Evolutionary conservation across 1,139 yeast genomes (phyloP).

Genomic region (Yamadazyma diddensiae): DNA sequence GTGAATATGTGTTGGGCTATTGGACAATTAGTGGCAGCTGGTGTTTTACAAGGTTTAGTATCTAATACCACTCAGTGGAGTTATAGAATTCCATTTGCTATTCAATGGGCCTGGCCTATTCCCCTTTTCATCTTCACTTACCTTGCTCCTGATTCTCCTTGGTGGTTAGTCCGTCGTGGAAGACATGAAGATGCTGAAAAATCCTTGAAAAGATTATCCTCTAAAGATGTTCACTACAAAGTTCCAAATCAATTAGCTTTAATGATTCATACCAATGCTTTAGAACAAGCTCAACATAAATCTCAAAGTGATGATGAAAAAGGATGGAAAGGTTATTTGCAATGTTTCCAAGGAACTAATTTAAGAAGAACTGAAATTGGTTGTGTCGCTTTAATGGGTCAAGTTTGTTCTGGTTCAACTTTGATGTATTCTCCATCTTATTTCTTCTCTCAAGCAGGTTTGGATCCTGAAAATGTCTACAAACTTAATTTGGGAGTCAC

Average conservation of each 20-base stretch:
- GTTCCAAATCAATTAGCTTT: conserved; percentile 20
- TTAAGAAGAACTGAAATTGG: conserved; percentile 25
- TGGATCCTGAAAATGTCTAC: conserved; percentile 18
- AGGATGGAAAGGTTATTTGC: conserved; percentile 20
- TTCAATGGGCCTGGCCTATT: conserved; percentile 28
- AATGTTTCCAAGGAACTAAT: conserved; percentile 24
- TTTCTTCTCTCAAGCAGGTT: conserved; percentile 24
- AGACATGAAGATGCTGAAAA: conserved; percentile 20
- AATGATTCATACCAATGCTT: conserved; percentile 24
- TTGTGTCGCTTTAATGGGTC: conserved; percentile 23
- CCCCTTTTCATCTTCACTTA: conserved; percentile 21
- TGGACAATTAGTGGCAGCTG: conserved; percentile 29
- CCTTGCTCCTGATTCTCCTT: conserved; percentile 27
- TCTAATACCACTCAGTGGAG: conserved; percentile 20
- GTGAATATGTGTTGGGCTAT: conserved; percentile 31
- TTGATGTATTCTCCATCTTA: conserved; percentile 24
- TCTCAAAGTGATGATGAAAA: conserved; percentile 15
- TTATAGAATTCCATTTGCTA: conserved; percentile 24
- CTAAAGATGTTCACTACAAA: conserved; percentile 17
- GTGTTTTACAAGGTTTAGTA: conserved; percentile 22
- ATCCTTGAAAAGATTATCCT: conserved; percentile 18
- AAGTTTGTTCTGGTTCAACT: conserved; percentile 21
- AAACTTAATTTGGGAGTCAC: conserved; percentile 26
- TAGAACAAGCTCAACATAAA: conserved; percentile 22
- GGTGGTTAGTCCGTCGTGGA: conserved; percentile 26